Conservation (phyloP, 768 basidiomycete genomes). For the Lentinula lateritia region DNA sequence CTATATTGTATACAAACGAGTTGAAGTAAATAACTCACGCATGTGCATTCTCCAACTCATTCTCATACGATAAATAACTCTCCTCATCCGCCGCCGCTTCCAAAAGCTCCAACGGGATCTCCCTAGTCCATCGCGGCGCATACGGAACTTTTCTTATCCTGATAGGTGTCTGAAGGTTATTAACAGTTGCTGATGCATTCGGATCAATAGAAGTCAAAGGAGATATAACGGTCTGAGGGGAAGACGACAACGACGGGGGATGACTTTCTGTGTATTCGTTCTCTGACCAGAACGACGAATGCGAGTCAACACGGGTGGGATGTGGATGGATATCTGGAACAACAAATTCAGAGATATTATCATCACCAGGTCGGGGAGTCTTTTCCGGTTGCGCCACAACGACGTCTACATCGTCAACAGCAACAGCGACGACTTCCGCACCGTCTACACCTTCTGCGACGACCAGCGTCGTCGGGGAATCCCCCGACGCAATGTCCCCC, state of each 20-base stretch:
- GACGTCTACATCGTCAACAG: too few species aligned
- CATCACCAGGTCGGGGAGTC: too few species aligned
- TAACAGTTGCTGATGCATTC: too few species aligned
- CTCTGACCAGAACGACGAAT: neutral
- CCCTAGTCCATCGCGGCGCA: constrained; percentile 59
- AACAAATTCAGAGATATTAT: too few species aligned
- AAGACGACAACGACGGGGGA: neutral
- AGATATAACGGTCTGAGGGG: neutral
- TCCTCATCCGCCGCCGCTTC: constrained; percentile 85
- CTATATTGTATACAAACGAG: too few species aligned
- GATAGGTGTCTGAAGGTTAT: too few species aligned
- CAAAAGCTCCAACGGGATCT: constrained; percentile 73
- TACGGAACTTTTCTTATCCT: neutral
- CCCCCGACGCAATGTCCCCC: neutral
- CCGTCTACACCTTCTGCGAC: neutral
- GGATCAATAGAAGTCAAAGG: too few species aligned
- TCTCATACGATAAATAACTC: constrained; percentile 46
- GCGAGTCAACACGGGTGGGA: neutral
- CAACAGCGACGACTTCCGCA: neutral
- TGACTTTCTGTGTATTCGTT: neutral
- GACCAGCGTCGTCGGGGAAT: neutral
- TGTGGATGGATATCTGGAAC: neutral
- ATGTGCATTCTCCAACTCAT: constrained; percentile 22
- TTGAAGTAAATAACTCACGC: constrained; percentile 8
- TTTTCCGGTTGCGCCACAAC: too few species aligned